Conservation (phyloP, 768 basidiomycete genomes). For the Termitomyces sp. region DNA sequence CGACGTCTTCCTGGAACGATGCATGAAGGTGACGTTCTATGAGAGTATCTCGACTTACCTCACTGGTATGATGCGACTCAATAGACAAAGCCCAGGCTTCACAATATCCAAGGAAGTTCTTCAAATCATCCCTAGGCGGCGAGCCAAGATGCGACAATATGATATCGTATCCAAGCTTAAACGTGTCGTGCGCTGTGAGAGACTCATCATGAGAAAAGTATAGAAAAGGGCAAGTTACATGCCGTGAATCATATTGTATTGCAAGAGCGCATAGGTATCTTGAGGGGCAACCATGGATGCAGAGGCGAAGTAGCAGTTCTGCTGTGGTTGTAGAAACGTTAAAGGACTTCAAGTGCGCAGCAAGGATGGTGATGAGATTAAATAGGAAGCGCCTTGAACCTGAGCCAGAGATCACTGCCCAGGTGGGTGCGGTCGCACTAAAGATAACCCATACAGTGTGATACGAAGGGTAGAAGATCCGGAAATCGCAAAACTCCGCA, state of each 20-base stretch:
- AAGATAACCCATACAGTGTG: no score
- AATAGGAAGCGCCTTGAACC: not conserved
- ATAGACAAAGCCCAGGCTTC: slow-evolving; percentile 30
- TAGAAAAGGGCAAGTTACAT: not conserved
- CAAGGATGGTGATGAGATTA: not conserved
- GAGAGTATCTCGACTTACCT: slow-evolving; percentile 15
- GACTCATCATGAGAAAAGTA: not conserved
- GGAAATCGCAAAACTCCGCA: no score
- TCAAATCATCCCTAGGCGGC: slow-evolving; percentile 28
- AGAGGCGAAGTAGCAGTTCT: no score
- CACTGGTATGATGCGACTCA: slow-evolving; percentile 29
- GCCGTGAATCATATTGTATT: slow-evolving; percentile 14
- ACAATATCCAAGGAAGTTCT: slow-evolving; percentile 35
- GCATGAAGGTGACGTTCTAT: not conserved
- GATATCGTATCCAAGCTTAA: slow-evolving; percentile 29
- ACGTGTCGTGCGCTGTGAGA: slow-evolving; percentile 27
- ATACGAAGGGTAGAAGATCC: no score
- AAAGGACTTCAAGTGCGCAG: no score
- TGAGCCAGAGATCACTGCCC: no score
- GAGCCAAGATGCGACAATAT: slow-evolving; percentile 29
- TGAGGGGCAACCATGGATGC: slow-evolving; percentile 14
- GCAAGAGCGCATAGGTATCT: slow-evolving; percentile 15
- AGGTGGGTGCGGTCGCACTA: no score
- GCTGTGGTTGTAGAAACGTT: not conserved
- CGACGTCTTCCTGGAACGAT: slow-evolving; percentile 18